Evolutionary conservation across 306 rosid species (phyloP), one percentile per base, ranked within the genome.

Genomic region (Casuarina equisetifolia): DNA sequence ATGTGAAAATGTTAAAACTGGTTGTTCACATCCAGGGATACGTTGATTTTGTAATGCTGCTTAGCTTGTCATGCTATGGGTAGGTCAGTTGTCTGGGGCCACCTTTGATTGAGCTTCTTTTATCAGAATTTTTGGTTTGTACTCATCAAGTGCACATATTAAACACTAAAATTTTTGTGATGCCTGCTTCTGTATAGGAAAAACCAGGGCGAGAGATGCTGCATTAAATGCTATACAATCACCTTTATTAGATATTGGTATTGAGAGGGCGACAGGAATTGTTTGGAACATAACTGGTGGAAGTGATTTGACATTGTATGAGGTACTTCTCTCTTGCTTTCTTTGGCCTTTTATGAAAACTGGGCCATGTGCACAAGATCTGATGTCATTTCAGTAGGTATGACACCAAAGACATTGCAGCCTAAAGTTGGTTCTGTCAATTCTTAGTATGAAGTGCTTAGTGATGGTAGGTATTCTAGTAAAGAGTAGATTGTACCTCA

Each of bases 201-300:
- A 96, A 88, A 91, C 97, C 58, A 90, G 99, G 87, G 98, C 99
- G 43, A 92, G 99, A 85, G 99, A 96, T 63, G 99, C 98, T 77
- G 99, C 99, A 36, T 88, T 96, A 86, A 96, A 96, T 81, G 99
- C 99, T 84, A 96, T 96, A 77, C 99, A 96, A 63, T 96, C 99
- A 50, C 98, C 97, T 79, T 86, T 96, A 70, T 90, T 96, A 51
- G 99, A 92, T 90, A 96, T 96, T 57, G 99, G 97, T 74, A 96
- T 96, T 74, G 99, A 96, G 87, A 91, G 99, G 79, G 99, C 99
- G 38, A 96, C 99, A 82, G 99, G 99, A 82, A 96, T 96, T 79
- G 99, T 96, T n/a, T 96, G 99, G 99, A 96, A 92, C 81, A 96
- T 96, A 75, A 96, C 99, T 40, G 99, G 99, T 54, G 99, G 99